A percentile compares a stretch with the other conserved stretches of the same genome.
Conservation (phyloP, 768 basidiomycete species). For the Chlorophyllum brunneum region DNA sequence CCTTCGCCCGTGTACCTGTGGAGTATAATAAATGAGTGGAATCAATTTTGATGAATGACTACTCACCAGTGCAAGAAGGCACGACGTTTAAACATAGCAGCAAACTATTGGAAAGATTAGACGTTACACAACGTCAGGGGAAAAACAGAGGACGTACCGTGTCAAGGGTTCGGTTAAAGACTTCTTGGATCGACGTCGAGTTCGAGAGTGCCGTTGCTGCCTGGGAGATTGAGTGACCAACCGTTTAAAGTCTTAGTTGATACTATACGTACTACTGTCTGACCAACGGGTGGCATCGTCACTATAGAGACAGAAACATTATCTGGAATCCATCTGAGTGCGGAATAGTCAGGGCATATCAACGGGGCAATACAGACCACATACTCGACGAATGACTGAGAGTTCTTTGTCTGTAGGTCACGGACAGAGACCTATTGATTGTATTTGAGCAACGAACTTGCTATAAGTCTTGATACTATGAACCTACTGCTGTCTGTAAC, state of each 20-base stretch:
- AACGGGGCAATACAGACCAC: slow-evolving; percentile 19
- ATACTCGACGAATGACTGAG: slow-evolving; percentile 76
- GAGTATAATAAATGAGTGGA: not conserved
- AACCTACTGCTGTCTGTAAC: slow-evolving; percentile 49
- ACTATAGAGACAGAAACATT: slow-evolving; percentile 84
- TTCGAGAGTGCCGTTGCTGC: slow-evolving; percentile 71
- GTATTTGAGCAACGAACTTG: slow-evolving; percentile 20
- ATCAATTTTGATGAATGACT: not conserved
- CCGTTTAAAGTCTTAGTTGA: not conserved
- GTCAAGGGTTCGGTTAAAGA: slow-evolving; percentile 71
- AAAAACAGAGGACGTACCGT: slow-evolving; percentile 36
- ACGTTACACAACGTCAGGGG: not conserved
- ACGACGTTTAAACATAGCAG: slow-evolving; percentile 75
- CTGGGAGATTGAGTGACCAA: slow-evolving; percentile 27
- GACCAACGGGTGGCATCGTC: slow-evolving; percentile 79
- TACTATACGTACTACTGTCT: slow-evolving; percentile 49
- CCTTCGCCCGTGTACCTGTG: slow-evolving; percentile 78
- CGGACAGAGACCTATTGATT: slow-evolving; percentile 55
- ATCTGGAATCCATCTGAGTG: slow-evolving; percentile 79
- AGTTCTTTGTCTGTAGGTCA: slow-evolving; percentile 74
- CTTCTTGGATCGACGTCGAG: slow-evolving; percentile 80
- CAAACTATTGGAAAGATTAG: too few species aligned
- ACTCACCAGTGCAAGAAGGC: slow-evolving; percentile 82
- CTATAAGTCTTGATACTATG: slow-evolving; percentile 18
- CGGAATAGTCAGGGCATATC: not conserved